These are phyloP conservation scores for Aurinia saxatilis DNA, from an alignment of 345 rosid genomes.

Conservation along the genomic window DNA sequence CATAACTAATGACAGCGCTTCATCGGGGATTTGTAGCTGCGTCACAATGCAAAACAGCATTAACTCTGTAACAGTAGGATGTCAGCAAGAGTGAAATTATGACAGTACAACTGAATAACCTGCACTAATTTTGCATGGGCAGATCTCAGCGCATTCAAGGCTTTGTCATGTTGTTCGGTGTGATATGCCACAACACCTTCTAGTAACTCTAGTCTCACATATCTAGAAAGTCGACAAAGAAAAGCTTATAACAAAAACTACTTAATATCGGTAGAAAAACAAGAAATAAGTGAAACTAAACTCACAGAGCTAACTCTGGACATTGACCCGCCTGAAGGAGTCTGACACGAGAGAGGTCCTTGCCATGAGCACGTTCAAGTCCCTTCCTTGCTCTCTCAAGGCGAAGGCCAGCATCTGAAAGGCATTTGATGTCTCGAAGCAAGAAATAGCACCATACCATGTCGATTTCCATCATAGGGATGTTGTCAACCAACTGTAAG, in stretches of 20 bases:
- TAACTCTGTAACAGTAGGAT: background rate
- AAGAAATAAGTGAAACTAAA: background rate
- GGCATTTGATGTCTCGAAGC: slow-evolving; percentile 77
- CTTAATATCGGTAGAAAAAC: background rate
- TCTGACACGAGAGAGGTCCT: slow-evolving; percentile 76
- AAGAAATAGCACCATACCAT: slow-evolving; percentile 97
- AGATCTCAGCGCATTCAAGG: slow-evolving; percentile 51
- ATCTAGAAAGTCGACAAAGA: slow-evolving; percentile 34
- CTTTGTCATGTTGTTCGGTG: slow-evolving; percentile 59
- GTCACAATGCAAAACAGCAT: background rate
- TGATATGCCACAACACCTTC: slow-evolving; percentile 96
- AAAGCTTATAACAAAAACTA: background rate
- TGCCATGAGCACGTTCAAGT: slow-evolving; percentile 86
- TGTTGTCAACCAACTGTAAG: slow-evolving; percentile 75
- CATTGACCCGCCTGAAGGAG: slow-evolving; percentile 73
- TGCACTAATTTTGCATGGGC: slow-evolving; percentile 66
- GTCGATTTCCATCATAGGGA: slow-evolving; percentile 91
- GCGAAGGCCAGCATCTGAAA: slow-evolving; percentile 81
- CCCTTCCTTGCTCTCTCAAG: slow-evolving; percentile 85
- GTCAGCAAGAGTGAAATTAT: background rate
- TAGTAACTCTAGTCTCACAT: slow-evolving; percentile 78
- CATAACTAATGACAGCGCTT: slow-evolving; percentile 64
- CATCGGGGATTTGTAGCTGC: slow-evolving; percentile 86
- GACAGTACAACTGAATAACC: slow-evolving; percentile 36
- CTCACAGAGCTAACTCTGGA: slow-evolving; percentile 83